phyloP scores from a whole-genome alignment of 2,329 filamentous ascomycete species.

The Aureobasidium subglaciale region DNA sequence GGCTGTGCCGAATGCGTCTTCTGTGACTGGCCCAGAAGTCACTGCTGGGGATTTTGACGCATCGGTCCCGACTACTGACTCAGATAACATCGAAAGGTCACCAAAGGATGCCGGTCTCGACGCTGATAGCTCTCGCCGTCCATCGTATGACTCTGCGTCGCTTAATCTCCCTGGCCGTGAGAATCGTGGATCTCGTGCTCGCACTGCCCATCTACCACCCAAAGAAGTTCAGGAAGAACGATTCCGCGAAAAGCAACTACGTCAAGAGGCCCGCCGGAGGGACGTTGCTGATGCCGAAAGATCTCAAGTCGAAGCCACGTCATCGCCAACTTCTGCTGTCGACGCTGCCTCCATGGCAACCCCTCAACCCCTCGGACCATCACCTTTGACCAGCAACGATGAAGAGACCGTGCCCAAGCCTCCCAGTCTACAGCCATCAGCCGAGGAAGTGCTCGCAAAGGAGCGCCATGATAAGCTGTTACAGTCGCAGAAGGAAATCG shows the following conservation, averaged over 20 bases:
- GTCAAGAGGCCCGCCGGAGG: conserved; percentile 31
- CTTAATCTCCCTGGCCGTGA: background rate
- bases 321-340: conserved; percentile 57
- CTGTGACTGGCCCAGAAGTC: background rate
- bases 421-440: conserved; percentile 15
- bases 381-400: conserved; percentile 68
- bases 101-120: background rate
- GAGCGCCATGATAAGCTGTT: conserved; percentile 48
- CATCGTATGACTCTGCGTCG: background rate
- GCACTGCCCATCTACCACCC: conserved; percentile 42
- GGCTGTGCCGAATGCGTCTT: background rate
- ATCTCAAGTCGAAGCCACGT: conserved; percentile 23
- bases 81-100: background rate
- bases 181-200: conserved; percentile 24
- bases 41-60: background rate
- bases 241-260: conserved; percentile 32
- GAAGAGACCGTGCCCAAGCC: conserved; percentile 40
- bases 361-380: conserved; percentile 59
- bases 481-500: conserved; percentile 42
- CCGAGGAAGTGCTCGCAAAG: conserved; percentile 38
- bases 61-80: background rate
- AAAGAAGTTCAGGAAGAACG: conserved; percentile 44
- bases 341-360: conserved; percentile 66
- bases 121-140: background rate
- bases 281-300: conserved; percentile 13